phyloP scores from a whole-genome alignment of 1,284 basidiomycete genomes.

The Retiboletus flavoniger region DNA sequence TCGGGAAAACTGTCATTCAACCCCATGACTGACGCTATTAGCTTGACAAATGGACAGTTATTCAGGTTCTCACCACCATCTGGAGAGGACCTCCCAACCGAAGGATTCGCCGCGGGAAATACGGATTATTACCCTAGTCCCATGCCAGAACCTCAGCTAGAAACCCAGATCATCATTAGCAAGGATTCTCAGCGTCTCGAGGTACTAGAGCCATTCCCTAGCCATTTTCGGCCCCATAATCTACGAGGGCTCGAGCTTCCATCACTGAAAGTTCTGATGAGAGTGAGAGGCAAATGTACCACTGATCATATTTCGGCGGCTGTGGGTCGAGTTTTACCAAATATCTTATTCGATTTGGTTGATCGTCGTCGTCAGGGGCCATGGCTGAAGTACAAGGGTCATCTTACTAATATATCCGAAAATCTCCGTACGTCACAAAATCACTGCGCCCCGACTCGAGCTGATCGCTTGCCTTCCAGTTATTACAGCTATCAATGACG shows the following conservation, averaged over 20 bases:
- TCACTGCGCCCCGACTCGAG: slow-evolving; percentile 22
- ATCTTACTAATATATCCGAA: slow-evolving; percentile 94
- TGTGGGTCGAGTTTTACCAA: slow-evolving; percentile 40
- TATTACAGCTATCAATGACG: slow-evolving; percentile 87
- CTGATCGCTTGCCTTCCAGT: slow-evolving; percentile 47
- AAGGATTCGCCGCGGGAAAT: slow-evolving; percentile 84
- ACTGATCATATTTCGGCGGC: slow-evolving; percentile 98
- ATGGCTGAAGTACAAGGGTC: slow-evolving; percentile 98
- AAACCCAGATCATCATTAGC: slow-evolving; percentile 78
- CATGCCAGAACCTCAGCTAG: slow-evolving; percentile 73
- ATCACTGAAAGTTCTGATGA: slow-evolving; percentile 79
- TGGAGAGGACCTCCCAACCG: slow-evolving; percentile 81
- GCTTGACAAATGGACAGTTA: slow-evolving; percentile 67
- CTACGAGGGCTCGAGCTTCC: slow-evolving; percentile 75
- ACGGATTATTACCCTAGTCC: slow-evolving; percentile 78
- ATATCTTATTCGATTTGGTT: slow-evolving; percentile 2
- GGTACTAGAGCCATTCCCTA: slow-evolving; percentile 81
- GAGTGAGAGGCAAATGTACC: slow-evolving; percentile 96
- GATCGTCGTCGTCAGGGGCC: slow-evolving; percentile 62
- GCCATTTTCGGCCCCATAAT: slow-evolving; percentile 66
- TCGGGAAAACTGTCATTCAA: slow-evolving; percentile 95
- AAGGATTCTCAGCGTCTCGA: slow-evolving; percentile 86
- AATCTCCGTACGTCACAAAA: slow-evolving; percentile 71
- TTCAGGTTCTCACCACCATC: slow-evolving; percentile 89
- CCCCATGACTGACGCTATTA: slow-evolving; percentile 82